Base-by-base conservation (phyloP, 805 yeast genomes). In the Candida pseudofarinosa region DNA sequence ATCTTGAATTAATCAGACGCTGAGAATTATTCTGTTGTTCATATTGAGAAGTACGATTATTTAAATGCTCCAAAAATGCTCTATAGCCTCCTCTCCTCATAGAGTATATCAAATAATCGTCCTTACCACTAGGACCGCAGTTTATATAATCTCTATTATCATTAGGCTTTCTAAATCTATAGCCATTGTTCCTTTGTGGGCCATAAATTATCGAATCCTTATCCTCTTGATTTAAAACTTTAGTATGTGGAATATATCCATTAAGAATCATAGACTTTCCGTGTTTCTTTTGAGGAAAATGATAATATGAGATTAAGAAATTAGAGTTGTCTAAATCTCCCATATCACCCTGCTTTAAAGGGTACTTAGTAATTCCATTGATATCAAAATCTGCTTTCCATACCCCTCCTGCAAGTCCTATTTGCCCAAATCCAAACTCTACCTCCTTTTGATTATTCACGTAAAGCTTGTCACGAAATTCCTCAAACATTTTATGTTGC, bases 211-310 rank as follows among this genome's bases (percentile, higher is more conserved):
- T 69, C 8, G 74, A 65, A 48, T 83, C 88, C 43, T 73, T 76
- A 53, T 90, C 97, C 38, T 82, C 83, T 33, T 76, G 78, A 3
- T 80, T 79, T 37, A 91, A 67, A 5, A 82, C 81, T 15, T 73
- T 71, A 30, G 66, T 65, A 45, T 81, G 83, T 4, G 88, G 76
- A 46, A 80, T 79, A 55, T 71, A 88, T 0, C 97, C 97, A 37
- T 82, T 85, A 49, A 91, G 62, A 17, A 91, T 68, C 85, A 93
- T 85, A 1, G 95, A 84, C 58, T 91, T 93, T 26, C 88, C 83
- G 12, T 63, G 71, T 32, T 67, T 68, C 45, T 74, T 69, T 2
- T 71, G 65, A 3, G 96, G 91, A 76, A 83, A 75, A 35, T 69
- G 57, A 55, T 83, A 91, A 38, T 69, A 69, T 2, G 79, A 64